Conservation (phyloP, 768 basidiomycete genomes). For the Termitomyces sp. region DNA sequence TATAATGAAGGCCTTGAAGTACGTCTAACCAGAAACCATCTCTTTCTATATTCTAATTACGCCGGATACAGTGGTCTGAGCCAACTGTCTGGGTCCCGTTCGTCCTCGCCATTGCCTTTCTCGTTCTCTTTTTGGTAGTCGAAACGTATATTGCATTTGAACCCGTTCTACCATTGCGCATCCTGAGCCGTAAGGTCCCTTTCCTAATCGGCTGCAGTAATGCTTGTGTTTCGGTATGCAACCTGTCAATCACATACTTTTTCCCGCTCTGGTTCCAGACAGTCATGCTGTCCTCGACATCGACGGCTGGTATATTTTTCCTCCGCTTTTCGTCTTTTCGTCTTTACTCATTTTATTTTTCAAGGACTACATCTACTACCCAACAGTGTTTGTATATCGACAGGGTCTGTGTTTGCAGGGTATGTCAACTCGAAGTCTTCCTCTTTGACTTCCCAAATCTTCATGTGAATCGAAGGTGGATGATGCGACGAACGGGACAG, state of each 20-base stretch:
- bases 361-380: conserved; percentile 49
- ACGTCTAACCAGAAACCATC: conserved; percentile 5
- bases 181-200: conserved; percentile 60
- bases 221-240: conserved; percentile 67
- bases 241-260: conserved; percentile 74
- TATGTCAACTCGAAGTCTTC: conserved; percentile 1
- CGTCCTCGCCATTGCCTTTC: conserved; percentile 34
- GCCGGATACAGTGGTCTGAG: conserved; percentile 43
- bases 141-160: conserved; percentile 62
- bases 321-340: background rate
- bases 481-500: conserved; percentile 46
- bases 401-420: conserved; percentile 49
- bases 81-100: conserved; percentile 47
- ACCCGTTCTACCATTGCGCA: conserved; percentile 60
- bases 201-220: conserved; percentile 67
- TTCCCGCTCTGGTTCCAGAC: conserved; percentile 85
- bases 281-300: conserved; percentile 61
- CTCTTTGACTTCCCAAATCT: background rate
- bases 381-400: conserved; percentile 47
- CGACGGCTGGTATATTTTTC: conserved; percentile 49
- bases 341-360: background rate
- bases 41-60: background rate
- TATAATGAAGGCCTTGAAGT: conserved; percentile 67
- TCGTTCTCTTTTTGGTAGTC: conserved; percentile 49
- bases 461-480: conserved; percentile 21